These are phyloP conservation scores for Galeopsis tetrahit DNA, from an alignment of 257 asterid genomes.

Conservation along the genomic window DNA sequence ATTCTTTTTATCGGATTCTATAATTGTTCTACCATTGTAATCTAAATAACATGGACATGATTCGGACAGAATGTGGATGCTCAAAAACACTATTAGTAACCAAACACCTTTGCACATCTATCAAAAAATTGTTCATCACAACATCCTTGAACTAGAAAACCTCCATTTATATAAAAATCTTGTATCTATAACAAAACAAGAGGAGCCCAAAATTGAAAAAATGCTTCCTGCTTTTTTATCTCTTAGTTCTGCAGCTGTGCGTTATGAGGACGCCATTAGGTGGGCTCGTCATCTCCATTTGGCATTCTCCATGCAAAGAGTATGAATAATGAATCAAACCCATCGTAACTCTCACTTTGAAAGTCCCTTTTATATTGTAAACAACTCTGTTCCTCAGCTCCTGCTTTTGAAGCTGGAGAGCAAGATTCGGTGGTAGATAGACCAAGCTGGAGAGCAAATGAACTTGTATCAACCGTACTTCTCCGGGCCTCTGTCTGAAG, in stretches of 20 bases:
- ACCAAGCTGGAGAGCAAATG: constrained; percentile 82
- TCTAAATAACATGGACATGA: neutral
- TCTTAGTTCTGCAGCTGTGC: constrained; percentile 72
- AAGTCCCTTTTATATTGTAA: constrained; percentile 60
- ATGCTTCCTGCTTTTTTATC: constrained; percentile 37
- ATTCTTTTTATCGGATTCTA: neutral
- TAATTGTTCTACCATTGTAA: neutral
- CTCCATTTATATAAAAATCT: constrained; percentile 19
- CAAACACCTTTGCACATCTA: neutral
- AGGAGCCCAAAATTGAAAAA: neutral
- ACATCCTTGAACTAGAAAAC: neutral
- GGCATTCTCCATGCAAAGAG: constrained; percentile 68
- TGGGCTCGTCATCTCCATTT: constrained; percentile 80
- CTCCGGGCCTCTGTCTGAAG: constrained; percentile 58
- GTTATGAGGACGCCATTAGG: constrained; percentile 68
- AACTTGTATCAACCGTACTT: constrained; percentile 44
- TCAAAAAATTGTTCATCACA: constrained; percentile 9
- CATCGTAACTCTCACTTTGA: constrained; percentile 53
- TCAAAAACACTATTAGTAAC: neutral
- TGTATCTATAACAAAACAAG: constrained; percentile 12
- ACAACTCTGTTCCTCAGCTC: constrained; percentile 64
- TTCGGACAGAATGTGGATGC: neutral
- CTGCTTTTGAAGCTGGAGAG: constrained; percentile 70
- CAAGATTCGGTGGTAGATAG: constrained; percentile 64
- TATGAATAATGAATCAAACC: constrained; percentile 71